Evolutionary conservation across 2,329 filamentous ascomycete species (phyloP), one percentile per base, ranked within the genome.

Genomic region (Diplocarpon rosae): DNA sequence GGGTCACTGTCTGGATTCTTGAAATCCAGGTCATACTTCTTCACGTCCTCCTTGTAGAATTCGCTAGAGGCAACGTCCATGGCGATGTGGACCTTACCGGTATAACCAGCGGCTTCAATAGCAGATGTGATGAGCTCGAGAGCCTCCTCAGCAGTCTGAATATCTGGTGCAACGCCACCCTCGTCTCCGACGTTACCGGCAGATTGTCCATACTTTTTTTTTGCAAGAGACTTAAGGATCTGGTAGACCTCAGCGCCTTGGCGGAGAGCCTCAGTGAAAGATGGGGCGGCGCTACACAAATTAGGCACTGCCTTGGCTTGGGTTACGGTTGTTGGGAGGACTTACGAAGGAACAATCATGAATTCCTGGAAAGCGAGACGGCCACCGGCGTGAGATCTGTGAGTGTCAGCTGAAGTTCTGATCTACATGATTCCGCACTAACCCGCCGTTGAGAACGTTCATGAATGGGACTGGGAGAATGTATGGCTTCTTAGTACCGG

Each of bases 11-110:
- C 83, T 63, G 92, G 90, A 81, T 98, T 98, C 86, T 98, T 96
- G 86, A 96, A 98, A 83, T 96, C 92, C 56, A 98, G 78, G 66
- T 98, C 92, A 79, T 98, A 98, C 78, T 96, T 96, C 85, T 96
- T 95, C 66, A 73, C 90, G 42, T 92, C 86, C 62, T 74, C 69
- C 76, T 96, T 96, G 84, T 98, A 98, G 79, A 98, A 98, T 71
- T 98, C 92, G 75, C 85, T 94, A 56, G 92, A 95, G 56, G 92
- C 92, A 65, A 96, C 90, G 64, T 98, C 92, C 88, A 98, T 94
- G 66, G 92, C 92, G 62, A 98, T 98, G 69, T 94, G 86, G 68
- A 98, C 82, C 77, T 92, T 75, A 69, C 90, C 92, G 48, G 84
- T 88, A 77, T 98, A 96, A 58, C 92, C 92, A 56, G 90, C 85